phyloP scores from a whole-genome alignment of 2,329 filamentous ascomycete species.

The Penicillium aurantiogriseum region DNA sequence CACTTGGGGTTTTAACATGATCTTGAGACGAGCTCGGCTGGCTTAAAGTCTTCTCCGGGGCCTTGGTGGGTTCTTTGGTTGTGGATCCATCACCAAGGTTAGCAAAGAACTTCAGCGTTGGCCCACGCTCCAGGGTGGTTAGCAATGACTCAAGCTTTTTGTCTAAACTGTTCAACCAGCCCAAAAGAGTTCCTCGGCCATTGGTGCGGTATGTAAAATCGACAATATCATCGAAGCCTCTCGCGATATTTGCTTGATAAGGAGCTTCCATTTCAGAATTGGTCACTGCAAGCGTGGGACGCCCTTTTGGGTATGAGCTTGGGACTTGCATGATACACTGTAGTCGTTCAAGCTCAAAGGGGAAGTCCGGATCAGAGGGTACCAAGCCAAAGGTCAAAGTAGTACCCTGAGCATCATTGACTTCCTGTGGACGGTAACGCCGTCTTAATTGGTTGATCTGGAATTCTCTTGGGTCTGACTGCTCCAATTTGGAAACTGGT shows the following conservation, averaged over 20 bases:
- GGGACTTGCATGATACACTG: conserved; percentile 69
- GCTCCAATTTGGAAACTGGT: conserved; percentile 64
- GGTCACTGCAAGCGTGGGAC: conserved; percentile 60
- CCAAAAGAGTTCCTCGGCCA: conserved; percentile 56
- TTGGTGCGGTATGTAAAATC: conserved; percentile 49
- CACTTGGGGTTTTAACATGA: not conserved
- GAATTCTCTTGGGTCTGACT: conserved; percentile 68
- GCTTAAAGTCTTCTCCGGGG: not conserved
- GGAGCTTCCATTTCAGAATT: conserved; percentile 70
- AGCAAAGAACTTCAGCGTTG: conserved; percentile 68
- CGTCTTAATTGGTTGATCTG: conserved; percentile 71
- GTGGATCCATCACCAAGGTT: conserved; percentile 48
- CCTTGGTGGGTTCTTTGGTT: conserved; percentile 29
- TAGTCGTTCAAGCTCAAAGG: conserved; percentile 69
- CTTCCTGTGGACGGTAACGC: conserved; percentile 58
- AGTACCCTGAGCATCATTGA: conserved; percentile 50
- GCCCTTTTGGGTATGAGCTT: conserved; percentile 56
- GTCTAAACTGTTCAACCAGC: conserved; percentile 68
- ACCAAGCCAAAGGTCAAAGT: conserved; percentile 63
- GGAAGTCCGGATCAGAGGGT: conserved; percentile 81
- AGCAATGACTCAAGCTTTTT: conserved; percentile 69
- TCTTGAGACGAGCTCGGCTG: conserved; percentile 3
- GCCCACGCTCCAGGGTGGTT: conserved; percentile 66
- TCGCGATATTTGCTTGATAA: conserved; percentile 74
- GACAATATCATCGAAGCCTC: conserved; percentile 67